phyloP scores from a whole-genome alignment of 306 rosid genomes.

The Glycine latifolia region DNA sequence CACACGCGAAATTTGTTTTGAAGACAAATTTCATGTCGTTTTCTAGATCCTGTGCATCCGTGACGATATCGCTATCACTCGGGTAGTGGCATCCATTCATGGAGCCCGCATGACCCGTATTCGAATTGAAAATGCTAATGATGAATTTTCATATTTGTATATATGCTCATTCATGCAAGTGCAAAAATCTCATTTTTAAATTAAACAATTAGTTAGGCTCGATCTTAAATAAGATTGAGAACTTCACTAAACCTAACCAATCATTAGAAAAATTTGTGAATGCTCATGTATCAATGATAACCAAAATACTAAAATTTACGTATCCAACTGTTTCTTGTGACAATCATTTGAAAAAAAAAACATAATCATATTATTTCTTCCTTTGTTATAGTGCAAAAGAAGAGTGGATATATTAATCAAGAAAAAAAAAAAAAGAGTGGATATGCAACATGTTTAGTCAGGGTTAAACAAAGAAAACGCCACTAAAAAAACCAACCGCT shows the following conservation, averaged over 20 bases:
- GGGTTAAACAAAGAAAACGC: neutral
- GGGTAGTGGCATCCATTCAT: neutral
- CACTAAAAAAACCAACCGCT: neutral
- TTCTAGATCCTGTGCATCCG: neutral
- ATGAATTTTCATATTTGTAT: no score
- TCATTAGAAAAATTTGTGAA: no score
- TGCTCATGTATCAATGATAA: no score
- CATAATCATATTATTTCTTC: no score
- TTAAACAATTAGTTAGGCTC: no score
- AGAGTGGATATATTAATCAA: neutral
- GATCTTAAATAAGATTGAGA: no score
- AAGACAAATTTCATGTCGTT: neutral
- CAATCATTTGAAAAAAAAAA: no score
- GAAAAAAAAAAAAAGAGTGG: neutral
- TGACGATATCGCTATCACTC: neutral
- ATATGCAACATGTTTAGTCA: neutral
- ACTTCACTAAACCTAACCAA: no score
- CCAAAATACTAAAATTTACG: neutral
- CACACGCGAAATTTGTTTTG: neutral
- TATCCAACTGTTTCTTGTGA: neutral
- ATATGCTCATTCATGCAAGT: neutral
- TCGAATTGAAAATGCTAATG: neutral
- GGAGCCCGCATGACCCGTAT: neutral
- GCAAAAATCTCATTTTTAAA: neutral
- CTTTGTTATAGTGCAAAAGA: neutral